Base-by-base conservation (phyloP, 176 grass and related monocot species). In the Areca catechu region DNA sequence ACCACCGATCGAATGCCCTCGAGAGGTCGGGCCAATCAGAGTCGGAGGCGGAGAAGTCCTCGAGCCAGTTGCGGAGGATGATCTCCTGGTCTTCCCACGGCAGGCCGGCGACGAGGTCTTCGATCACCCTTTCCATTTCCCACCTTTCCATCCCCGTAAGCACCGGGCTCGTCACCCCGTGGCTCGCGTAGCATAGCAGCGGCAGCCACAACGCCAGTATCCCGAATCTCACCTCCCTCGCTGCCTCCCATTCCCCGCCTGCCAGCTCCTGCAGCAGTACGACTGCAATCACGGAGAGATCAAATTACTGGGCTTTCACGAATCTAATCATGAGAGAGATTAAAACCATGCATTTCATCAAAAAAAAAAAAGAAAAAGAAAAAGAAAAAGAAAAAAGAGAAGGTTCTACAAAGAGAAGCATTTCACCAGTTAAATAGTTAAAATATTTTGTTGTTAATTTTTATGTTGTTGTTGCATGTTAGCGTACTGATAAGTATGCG, bases 51-150 rank as follows among this genome's bases (percentile, higher is more conserved):
- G 75, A 66, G 57, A 78, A 78, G 55, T 78, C 75, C 29, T 78
- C 67, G 15, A 78, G 56, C 75, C 75, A 78, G 27, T 70, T 77
- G 16, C 66, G 56, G 5, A 77, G 69, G 4, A 68, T 73, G 28
- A 79, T 60, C 71, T 79, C 77, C 58, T 79, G 77, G 47, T 79
- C 77, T 2, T 79, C 77, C 6, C 9, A 49, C 23, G 77, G 69
- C 62, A 73, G 61, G 16, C 62, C 54, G 24, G 57, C 24, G 20
- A 79, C 56, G 54, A 79, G 61, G 14, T 79, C 69, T 48, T 79
- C 69, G 15, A 62, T 18, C 28, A 62, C 77, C 25, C 24, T 43
- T 24, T 79, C 69, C 15, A 61, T 50, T 62, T 79, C 77, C 30
- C 55, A 79, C 14, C 54, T 27, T 28, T 79, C 54, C 4, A 22